These are phyloP conservation scores for Gossypium schwendimanii DNA, from an alignment of 441 rosid genomes.

Conservation along the genomic window DNA sequence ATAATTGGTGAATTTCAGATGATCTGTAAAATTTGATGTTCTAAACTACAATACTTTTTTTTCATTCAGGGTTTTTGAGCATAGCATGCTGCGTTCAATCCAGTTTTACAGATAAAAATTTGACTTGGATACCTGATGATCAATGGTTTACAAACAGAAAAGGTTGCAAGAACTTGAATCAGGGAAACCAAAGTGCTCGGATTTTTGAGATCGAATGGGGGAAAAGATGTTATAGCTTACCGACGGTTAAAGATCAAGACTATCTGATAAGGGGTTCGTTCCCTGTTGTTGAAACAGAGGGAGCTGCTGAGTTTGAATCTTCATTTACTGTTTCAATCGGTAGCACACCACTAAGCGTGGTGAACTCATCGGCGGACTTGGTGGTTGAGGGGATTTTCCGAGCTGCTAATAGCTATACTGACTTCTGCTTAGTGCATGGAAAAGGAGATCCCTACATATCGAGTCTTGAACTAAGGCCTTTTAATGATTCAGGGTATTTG, in stretches of 20 bases:
- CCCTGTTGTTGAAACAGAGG: conserved; percentile 16
- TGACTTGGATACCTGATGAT: conserved; percentile 38
- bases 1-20: conserved; percentile 4
- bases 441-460: conserved; percentile 48
- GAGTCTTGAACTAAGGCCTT: conserved; percentile 45
- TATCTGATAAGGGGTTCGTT: conserved; percentile 49
- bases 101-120: conserved; percentile 19
- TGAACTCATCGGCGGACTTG: conserved; percentile 24
- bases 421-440: conserved; percentile 41
- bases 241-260: conserved; percentile 26
- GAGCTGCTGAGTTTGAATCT: conserved; percentile 8
- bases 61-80: conserved; percentile 43
- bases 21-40: not conserved
- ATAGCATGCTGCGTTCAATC: conserved; percentile 50
- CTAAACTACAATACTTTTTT: not conserved
- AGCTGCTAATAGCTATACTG: conserved; percentile 25
- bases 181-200: conserved; percentile 25
- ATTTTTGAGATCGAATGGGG: conserved; percentile 30
- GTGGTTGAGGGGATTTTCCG: conserved; percentile 44
- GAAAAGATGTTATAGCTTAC: conserved; percentile 48
- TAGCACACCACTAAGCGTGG: conserved; percentile 27
- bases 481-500: conserved; percentile 32
- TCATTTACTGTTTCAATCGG: conserved; percentile 34
- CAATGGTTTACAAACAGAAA: conserved; percentile 31
- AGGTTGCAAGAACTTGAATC: conserved; percentile 27